phyloP scores from a whole-genome alignment of 306 rosid species.

The Lathyrus aphaca region DNA sequence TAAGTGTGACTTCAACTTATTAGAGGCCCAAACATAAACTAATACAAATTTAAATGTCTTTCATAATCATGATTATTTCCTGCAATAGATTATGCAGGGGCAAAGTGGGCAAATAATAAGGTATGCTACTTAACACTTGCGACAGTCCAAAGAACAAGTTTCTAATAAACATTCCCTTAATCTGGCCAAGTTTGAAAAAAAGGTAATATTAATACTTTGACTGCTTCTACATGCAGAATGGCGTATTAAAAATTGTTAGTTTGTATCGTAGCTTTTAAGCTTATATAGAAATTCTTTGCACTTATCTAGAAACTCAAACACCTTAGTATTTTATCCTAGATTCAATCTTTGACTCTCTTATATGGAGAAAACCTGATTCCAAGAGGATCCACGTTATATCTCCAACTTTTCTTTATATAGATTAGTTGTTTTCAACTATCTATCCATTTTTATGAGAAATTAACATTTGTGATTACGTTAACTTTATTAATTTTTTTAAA shows the following conservation, averaged over 20 bases:
- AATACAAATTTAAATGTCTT: slow-evolving; percentile 7
- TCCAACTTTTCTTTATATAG: too few relatives aligned
- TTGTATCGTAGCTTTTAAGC: neutral
- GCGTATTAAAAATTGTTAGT: neutral
- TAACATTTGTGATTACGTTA: too few relatives aligned
- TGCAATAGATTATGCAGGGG: neutral
- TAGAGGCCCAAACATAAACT: neutral
- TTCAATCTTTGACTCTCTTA: too few relatives aligned
- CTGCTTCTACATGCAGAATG: slow-evolving; percentile 16
- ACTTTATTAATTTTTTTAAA: too few relatives aligned
- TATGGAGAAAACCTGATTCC: too few relatives aligned
- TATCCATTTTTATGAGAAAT: too few relatives aligned
- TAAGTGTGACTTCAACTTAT: neutral
- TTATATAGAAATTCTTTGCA: neutral
- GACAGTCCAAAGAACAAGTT: slow-evolving; percentile 7
- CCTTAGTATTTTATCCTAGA: too few relatives aligned
- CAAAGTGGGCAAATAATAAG: neutral
- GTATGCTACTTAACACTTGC: neutral
- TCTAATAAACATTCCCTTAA: neutral
- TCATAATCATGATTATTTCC: neutral
- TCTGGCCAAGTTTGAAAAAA: slow-evolving; percentile 1
- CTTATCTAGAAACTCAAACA: neutral
- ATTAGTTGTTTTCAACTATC: too few relatives aligned
- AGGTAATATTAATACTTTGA: neutral
- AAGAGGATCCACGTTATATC: too few relatives aligned